A percentile compares a stretch with the other conserved stretches of the same genome.
These are phyloP conservation scores for Tetraselmis chui DNA, from an alignment of 139 green algal genomes.

Conservation along the genomic window DNA sequence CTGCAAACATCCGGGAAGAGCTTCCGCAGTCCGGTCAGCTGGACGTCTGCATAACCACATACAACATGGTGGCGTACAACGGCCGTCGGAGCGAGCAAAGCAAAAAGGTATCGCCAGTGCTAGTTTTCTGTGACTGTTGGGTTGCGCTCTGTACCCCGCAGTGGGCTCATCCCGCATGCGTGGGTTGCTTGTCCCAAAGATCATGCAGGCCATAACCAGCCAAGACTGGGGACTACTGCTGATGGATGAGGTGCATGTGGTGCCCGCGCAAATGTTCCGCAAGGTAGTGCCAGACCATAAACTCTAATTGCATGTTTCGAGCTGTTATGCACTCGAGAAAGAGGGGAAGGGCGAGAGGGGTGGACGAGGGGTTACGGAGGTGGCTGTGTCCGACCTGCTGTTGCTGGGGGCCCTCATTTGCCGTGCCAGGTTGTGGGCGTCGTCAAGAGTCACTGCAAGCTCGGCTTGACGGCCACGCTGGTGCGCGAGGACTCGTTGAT, in stretches of 20 bases:
- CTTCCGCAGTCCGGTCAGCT: slow-evolving; percentile 1
- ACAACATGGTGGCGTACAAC: slow-evolving; percentile 92
- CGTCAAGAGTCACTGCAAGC: slow-evolving; percentile 93
- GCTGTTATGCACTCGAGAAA: no score
- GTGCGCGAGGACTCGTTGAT: slow-evolving; percentile 95
- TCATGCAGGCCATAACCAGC: slow-evolving; percentile 68
- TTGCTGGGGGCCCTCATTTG: no score
- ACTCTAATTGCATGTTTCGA: not conserved
- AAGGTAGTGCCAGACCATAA: slow-evolving; percentile 44
- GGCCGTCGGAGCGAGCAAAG: slow-evolving; percentile 66
- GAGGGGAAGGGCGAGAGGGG: no score
- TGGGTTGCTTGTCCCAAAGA: no score
- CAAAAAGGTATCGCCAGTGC: slow-evolving; percentile 49
- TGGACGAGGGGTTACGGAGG: no score
- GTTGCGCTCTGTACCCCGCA: not conserved
- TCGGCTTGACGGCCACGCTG: slow-evolving; percentile 95
- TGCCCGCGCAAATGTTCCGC: slow-evolving; percentile 93
- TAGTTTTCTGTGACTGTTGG: not conserved
- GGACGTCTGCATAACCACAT: slow-evolving; percentile 86
- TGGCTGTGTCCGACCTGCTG: no score
- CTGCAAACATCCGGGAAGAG: slow-evolving; percentile 9
- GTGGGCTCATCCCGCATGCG: slow-evolving; percentile 10
- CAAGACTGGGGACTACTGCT: slow-evolving; percentile 95
- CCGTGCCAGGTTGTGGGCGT: slow-evolving; percentile 75
- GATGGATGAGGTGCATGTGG: slow-evolving; percentile 98